phyloP scores from a whole-genome alignment of 768 basidiomycete species.

The Podaxis carcinomalis region DNA sequence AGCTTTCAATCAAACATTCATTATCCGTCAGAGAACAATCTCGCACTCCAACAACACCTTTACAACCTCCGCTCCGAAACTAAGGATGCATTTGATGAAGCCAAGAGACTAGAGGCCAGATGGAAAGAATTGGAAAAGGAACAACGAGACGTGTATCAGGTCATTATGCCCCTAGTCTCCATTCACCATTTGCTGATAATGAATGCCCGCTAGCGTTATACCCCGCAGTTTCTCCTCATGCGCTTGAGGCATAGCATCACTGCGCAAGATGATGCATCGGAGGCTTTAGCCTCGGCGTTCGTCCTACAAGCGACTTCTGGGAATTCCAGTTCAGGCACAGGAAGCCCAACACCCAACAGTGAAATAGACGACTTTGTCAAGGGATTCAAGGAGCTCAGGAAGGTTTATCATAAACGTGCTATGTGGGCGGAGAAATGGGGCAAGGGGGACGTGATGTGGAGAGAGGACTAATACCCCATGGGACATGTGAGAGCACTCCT shows the following conservation, averaged over 20 bases:
- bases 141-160: slow-evolving; percentile 87
- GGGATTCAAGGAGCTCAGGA: slow-evolving; percentile 83
- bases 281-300: slow-evolving; percentile 79
- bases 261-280: slow-evolving; percentile 87
- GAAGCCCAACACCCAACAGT: slow-evolving; percentile 35
- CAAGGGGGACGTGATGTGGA: slow-evolving; percentile 81
- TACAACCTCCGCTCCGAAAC: slow-evolving; percentile 78
- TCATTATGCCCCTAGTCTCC: slow-evolving; percentile 23
- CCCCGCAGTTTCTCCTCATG: slow-evolving; percentile 83
- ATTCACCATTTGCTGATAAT: not conserved
- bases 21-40: slow-evolving; percentile 57
- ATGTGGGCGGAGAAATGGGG: slow-evolving; percentile 91
- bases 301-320: slow-evolving; percentile 52
- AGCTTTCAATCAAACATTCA: slow-evolving; percentile 3
- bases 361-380: slow-evolving; percentile 86
- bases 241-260: slow-evolving; percentile 85
- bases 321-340: slow-evolving; percentile 27
- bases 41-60: slow-evolving; percentile 70
- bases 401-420: slow-evolving; percentile 89
- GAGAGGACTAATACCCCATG: slow-evolving; percentile 46
- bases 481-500: not conserved
- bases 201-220: slow-evolving; percentile 57
- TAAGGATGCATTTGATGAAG: slow-evolving; percentile 83
- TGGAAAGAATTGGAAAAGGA: slow-evolving; percentile 89
- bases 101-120: slow-evolving; percentile 71